Percentiles rank a stretch among this genome's conserved stretches.
Evolutionary conservation across 306 rosid species (phyloP).

Genomic region (Acmispon strigosus): DNA sequence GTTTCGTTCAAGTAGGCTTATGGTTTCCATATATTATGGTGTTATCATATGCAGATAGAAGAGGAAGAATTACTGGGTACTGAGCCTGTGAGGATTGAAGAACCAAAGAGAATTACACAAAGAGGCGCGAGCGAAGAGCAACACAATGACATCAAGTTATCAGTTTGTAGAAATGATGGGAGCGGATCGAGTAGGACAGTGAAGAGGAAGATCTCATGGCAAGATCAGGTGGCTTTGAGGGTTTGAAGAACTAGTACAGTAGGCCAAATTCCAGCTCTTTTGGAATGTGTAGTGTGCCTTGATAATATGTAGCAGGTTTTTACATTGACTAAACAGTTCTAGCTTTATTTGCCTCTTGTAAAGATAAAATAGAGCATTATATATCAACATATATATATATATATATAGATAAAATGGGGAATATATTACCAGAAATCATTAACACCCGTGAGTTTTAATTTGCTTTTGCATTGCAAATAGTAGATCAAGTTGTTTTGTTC

Average conservation of each 20-base stretch:
- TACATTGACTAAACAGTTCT: no score
- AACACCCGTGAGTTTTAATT: background rate
- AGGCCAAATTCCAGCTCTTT: background rate
- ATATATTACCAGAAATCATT: constrained; percentile 23
- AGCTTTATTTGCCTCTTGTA: constrained; percentile 1
- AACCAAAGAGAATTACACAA: constrained; percentile 44
- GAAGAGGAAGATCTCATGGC: constrained; percentile 91
- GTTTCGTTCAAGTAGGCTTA: background rate
- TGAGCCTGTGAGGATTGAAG: constrained; percentile 43
- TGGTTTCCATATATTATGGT: background rate
- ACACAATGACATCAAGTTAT: constrained; percentile 47
- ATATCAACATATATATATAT: constrained; percentile 13
- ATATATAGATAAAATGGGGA: constrained; percentile 28
- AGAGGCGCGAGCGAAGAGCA: constrained; percentile 46
- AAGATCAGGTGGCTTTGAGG: constrained; percentile 75
- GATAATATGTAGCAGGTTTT: constrained; percentile 7
- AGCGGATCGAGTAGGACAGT: constrained; percentile 50
- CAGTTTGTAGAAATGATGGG: constrained; percentile 50
- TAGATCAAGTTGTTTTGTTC: background rate
- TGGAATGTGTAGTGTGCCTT: constrained; percentile 20
- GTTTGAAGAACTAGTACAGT: constrained; percentile 46
- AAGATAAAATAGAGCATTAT: constrained; percentile 11
- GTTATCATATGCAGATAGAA: constrained; percentile 40
- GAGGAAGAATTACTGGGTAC: constrained; percentile 58
- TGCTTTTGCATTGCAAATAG: background rate